Evolutionary conservation across 2,329 filamentous ascomycete genomes (phyloP), one percentile per base, ranked within the genome.

Genomic region (Aspergillus piperis): DNA sequence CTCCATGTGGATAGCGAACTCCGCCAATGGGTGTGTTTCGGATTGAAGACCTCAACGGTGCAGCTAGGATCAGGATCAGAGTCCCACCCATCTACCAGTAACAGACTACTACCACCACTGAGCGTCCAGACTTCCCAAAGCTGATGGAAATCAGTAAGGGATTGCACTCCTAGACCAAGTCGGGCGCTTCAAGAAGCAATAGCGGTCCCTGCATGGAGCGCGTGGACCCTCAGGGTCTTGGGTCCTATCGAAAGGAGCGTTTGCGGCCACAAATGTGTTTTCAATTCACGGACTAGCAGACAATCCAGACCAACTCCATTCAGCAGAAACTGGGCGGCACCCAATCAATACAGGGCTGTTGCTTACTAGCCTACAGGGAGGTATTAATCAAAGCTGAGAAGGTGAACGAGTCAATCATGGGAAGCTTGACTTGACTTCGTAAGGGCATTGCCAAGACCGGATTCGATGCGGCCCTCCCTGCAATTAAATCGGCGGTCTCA

Each of bases 21-120:
- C 51, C 42, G 19, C 39, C 19, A 36, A 36, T 50, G 39, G 25
- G 47, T 61, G 61, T 62, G 61, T 62, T 62, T 62, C 61, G 60
- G 36, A 38, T 55, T 55, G 42, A 60, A 11, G 36, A 36, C 36
- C n/a, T 11, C 32, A 36, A 56, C 19, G 53, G 50, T 38, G 30
- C 38, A 25, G 8, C 32, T 41, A 17, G 54, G 56, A 27, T 48
- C 23, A 17, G 54, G 56, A 27, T 48, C 23, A 17, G 15, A 30
- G 55, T 58, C 55, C 56, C 52, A 53, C 53, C 41, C 23, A 27
- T 30, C 13, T 17, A 25, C 15, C 32, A 36, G 32, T 36, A 15
- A 36, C 32, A 36, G 11, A 36, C 32, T 36, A 36, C 32, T 36
- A 13, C 32, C 11, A 23, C 23, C 53, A 42, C 19, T 25, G 39